Conservation (phyloP, 495 filamentous ascomycete species). For the Umbilicaria muhlenbergii region DNA sequence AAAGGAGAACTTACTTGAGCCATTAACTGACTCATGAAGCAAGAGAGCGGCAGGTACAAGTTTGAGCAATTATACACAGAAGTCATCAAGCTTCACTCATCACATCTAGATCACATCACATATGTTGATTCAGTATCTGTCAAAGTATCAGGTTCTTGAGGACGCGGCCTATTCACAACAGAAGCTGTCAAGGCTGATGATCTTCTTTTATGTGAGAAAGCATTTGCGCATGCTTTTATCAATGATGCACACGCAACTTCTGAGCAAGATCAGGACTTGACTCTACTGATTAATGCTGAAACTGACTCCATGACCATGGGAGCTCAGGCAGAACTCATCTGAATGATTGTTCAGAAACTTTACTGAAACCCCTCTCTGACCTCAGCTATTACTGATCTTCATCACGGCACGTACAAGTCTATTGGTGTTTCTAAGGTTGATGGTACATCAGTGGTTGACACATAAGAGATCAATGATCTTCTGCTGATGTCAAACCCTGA, state of each 20-base stretch:
- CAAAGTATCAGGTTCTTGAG: slow-evolving; percentile 12
- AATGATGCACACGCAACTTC: background rate
- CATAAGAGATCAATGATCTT: slow-evolving; percentile 16
- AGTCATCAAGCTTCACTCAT: slow-evolving; percentile 16
- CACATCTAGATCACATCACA: slow-evolving; percentile 30
- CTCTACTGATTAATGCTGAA: slow-evolving; percentile 20
- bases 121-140: slow-evolving; percentile 23
- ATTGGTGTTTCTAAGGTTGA: slow-evolving; percentile 24
- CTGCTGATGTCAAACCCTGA: background rate
- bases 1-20: slow-evolving; percentile 19
- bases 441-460: slow-evolving; percentile 32
- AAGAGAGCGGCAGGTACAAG: slow-evolving; percentile 25
- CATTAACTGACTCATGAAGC: slow-evolving; percentile 16
- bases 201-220: slow-evolving; percentile 39
- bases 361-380: slow-evolving; percentile 32
- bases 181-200: slow-evolving; percentile 32
- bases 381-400: slow-evolving; percentile 22
- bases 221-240: slow-evolving; percentile 25
- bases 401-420: slow-evolving; percentile 23
- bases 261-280: slow-evolving; percentile 11
- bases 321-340: slow-evolving; percentile 23
- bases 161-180: slow-evolving; percentile 34
- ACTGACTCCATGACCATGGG: slow-evolving; percentile 15
- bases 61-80: slow-evolving; percentile 26
- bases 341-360: slow-evolving; percentile 27